Base-by-base conservation (phyloP, 163 green algal species). In the Chloromonas sp. region DNA sequence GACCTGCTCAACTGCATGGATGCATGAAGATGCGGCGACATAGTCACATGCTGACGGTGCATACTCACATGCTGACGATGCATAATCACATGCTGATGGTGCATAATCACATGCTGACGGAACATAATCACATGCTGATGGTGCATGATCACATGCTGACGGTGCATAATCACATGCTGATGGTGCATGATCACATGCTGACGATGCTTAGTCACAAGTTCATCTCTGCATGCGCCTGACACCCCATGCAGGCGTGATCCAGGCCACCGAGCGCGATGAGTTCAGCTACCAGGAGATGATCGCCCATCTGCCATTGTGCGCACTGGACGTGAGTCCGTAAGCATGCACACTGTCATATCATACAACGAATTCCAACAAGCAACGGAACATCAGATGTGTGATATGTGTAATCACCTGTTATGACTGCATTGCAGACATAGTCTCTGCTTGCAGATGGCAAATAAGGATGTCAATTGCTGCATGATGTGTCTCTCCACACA, bases 271-370 rank as follows among this genome's bases (percentile, higher is more conserved):
- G 59, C 89, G 93, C 3, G 97, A 99, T 86, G 97, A 99, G 89
- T 98, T 98, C 84, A 94, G 94, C 2, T 99, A 99, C 91, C 97
- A 99, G 90, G 97, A 99, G 91, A 99, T 99, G 97, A 98, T 99
- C 71, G 88, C 94, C 0, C 96, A 99, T 90, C 86, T 99, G 59
- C 95, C 97, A 2, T 86, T 99, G 60, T 98, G 95, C 85, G 92
- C 93, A 1, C 89, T 98, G 14, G 83, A 93, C 86, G 94, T 96
- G 81, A 71, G 89, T 14, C 1, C 77, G 2, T 2, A 58, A 2
- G 60, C 78, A 82, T 70, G 78, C 58, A 14, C 2, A 61, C 11
- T 84, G 60, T 61, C 70, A 74, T 11, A 74, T 11, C 71, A 82
- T 60, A 77, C 59, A 58, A 70, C 78, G 11, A 8, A 79, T 14